These are phyloP conservation scores for Steccherinum ochraceum DNA, from an alignment of 768 basidiomycete genomes.

Conservation along the genomic window DNA sequence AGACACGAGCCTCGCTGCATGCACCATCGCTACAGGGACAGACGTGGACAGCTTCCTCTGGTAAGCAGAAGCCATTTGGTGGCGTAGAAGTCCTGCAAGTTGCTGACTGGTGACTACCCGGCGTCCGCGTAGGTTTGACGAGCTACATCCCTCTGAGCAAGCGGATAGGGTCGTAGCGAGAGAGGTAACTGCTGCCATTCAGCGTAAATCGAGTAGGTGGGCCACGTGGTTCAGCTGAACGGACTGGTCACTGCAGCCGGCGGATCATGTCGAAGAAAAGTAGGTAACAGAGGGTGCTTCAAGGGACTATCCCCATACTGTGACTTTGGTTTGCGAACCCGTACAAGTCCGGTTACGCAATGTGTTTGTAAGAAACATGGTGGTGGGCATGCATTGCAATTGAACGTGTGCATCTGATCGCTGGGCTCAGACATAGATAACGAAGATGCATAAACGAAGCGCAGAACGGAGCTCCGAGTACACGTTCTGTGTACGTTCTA, in stretches of 20 bases:
- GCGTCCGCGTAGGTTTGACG: slow-evolving; percentile 35
- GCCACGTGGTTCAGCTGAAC: slow-evolving; percentile 10
- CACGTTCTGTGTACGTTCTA: neutral
- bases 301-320: too few species aligned
- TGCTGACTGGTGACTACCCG: neutral
- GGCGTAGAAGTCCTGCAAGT: neutral
- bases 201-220: slow-evolving; percentile 2
- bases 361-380: neutral
- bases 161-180: slow-evolving; percentile 48
- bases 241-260: too few species aligned
- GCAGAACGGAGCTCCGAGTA: neutral
- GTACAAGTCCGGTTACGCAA: neutral
- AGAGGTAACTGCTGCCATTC: slow-evolving; percentile 33
- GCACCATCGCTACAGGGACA: slow-evolving; percentile 32
- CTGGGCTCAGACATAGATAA: neutral
- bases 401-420: neutral
- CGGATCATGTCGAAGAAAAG: too few species aligned
- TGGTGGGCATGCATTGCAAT: neutral
- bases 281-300: too few species aligned
- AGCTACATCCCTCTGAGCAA: slow-evolving; percentile 58
- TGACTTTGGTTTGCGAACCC: too few species aligned
- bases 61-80: slow-evolving; percentile 22
- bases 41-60: slow-evolving; percentile 54
- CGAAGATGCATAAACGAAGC: neutral
- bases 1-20: slow-evolving; percentile 16